These are phyloP conservation scores for Pelargonium fulgidum DNA, from an alignment of 441 rosid species.

Conservation along the genomic window DNA sequence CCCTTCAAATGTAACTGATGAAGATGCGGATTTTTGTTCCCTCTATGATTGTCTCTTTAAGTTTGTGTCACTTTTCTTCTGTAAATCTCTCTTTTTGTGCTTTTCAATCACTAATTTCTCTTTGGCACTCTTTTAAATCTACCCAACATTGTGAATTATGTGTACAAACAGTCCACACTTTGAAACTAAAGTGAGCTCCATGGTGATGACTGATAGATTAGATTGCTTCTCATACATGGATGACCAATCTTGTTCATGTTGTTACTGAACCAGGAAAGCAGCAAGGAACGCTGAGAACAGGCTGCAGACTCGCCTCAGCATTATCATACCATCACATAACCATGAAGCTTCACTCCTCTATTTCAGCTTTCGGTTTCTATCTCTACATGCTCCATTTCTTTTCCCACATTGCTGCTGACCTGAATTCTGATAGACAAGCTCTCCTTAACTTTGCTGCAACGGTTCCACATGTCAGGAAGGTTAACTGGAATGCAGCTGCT, in stretches of 20 bases:
- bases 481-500: slow-evolving; percentile 47
- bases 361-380: slow-evolving; percentile 21
- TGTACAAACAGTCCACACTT: not conserved
- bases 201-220: not conserved
- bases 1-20: not conserved
- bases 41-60: slow-evolving; percentile 5
- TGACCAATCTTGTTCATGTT: slow-evolving; percentile 15
- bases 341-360: slow-evolving; percentile 31
- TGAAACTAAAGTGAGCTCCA: not conserved
- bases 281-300: slow-evolving; percentile 15
- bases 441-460: slow-evolving; percentile 46
- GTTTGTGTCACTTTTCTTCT: not conserved
- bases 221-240: slow-evolving; percentile 1
- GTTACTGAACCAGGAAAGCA: slow-evolving; percentile 22
- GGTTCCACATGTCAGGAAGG: slow-evolving; percentile 47
- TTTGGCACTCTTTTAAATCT: not conserved
- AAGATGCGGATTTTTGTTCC: not conserved
- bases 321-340: slow-evolving; percentile 6
- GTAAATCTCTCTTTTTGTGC: slow-evolving; percentile 3
- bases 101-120: not conserved
- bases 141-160: not conserved
- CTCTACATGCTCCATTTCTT: slow-evolving; percentile 22
- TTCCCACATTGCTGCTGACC: slow-evolving; percentile 28
- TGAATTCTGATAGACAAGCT: slow-evolving; percentile 47
- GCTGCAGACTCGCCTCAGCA: not conserved